Conservation (phyloP, 108 stramenopile species). For the Schizochytrium sp. region DNA sequence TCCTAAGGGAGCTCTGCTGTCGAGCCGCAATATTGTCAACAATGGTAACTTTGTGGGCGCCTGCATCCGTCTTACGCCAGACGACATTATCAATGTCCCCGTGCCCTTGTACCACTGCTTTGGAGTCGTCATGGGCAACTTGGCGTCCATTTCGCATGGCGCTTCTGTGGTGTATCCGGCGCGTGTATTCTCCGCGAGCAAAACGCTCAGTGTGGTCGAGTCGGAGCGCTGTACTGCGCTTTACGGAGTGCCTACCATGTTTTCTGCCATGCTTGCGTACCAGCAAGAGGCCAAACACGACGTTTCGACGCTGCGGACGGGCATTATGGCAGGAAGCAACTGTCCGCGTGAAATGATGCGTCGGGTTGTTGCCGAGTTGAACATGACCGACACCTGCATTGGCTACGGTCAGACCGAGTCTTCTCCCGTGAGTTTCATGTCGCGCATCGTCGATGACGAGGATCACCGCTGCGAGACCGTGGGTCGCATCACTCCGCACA, state of each 20-base stretch:
- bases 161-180: not conserved
- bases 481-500: slow-evolving; percentile 6
- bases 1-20: slow-evolving; percentile 17
- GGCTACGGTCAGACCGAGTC: slow-evolving; percentile 24
- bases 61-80: not conserved
- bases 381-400: not conserved
- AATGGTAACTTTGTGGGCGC: not conserved
- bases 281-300: not conserved
- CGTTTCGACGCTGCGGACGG: not conserved
- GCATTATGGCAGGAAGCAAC: slow-evolving; percentile 17
- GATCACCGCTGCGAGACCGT: not conserved
- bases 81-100: not conserved
- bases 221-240: not conserved
- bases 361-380: not conserved
- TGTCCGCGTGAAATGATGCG: slow-evolving; percentile 5
- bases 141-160: not conserved
- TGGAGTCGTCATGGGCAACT: not conserved
- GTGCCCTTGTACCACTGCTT: slow-evolving; percentile 25
- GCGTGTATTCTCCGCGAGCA: not conserved
- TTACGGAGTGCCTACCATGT: slow-evolving; percentile 22
- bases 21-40: slow-evolving; percentile 5
- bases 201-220: not conserved
- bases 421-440: slow-evolving; percentile 4
- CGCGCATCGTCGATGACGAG: not conserved
- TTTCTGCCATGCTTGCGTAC: not conserved